phyloP scores from a whole-genome alignment of 2,329 filamentous ascomycete species.

The Chaetomiaceae sp. region DNA sequence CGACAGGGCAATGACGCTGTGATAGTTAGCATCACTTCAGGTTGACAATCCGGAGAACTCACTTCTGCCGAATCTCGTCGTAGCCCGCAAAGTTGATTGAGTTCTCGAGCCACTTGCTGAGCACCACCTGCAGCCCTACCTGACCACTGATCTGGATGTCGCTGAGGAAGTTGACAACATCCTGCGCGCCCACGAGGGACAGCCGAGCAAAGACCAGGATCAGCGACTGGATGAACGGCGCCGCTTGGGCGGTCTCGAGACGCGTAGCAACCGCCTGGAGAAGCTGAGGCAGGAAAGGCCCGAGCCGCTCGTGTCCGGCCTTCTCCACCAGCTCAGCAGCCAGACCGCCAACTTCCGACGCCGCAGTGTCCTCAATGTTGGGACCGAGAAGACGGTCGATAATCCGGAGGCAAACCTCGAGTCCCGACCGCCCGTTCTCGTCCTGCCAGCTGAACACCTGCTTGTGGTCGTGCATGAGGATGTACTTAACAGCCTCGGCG shows the following conservation, averaged over 20 bases:
- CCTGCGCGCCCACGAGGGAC: slow-evolving; percentile 75
- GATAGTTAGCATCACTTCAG: slow-evolving; percentile 29
- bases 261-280: slow-evolving; percentile 83
- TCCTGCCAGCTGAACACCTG: slow-evolving; percentile 88
- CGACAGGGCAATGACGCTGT: slow-evolving; percentile 82
- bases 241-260: slow-evolving; percentile 74
- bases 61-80: slow-evolving; percentile 96
- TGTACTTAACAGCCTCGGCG: slow-evolving; percentile 81
- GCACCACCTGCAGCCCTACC: slow-evolving; percentile 81
- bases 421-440: slow-evolving; percentile 70
- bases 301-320: slow-evolving; percentile 84
- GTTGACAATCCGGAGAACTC: slow-evolving; percentile 31
- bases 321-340: slow-evolving; percentile 95
- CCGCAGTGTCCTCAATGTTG: slow-evolving; percentile 83
- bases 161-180: slow-evolving; percentile 88
- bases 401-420: slow-evolving; percentile 85
- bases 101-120: slow-evolving; percentile 96
- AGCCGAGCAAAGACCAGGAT: slow-evolving; percentile 93
- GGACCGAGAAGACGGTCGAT: slow-evolving; percentile 86
- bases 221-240: slow-evolving; percentile 89
- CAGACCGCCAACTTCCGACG: slow-evolving; percentile 91
- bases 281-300: slow-evolving; percentile 83
- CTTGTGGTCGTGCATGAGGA: slow-evolving; percentile 82
- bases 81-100: slow-evolving; percentile 97
- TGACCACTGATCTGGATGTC: slow-evolving; percentile 75